A percentile compares a stretch with the other conserved stretches of the same genome.
Evolutionary conservation across 148 eudicot genomes (phyloP).

Genomic region (Persicaria tinctoria): DNA sequence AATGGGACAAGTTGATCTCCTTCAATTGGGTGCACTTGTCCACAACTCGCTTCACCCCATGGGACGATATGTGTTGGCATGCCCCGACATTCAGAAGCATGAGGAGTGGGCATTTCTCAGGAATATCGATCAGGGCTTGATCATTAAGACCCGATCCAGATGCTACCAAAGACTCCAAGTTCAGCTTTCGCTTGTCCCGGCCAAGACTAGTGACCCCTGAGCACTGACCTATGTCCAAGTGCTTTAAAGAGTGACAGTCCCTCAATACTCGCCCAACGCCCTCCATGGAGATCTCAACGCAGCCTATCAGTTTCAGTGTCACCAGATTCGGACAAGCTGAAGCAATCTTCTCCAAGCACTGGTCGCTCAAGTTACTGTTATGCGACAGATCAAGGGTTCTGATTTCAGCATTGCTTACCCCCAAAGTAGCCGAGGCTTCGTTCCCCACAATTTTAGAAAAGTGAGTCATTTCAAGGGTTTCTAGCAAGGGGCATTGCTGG

Average conservation of each 20-base stretch:
- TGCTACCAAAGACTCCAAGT: conserved; percentile 32
- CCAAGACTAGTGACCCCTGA: conserved; percentile 32
- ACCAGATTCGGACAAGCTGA: conserved; percentile 33
- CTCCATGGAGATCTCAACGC: no score
- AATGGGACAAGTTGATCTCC: not conserved
- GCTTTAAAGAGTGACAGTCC: conserved; percentile 10
- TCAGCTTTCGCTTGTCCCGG: conserved; percentile 21
- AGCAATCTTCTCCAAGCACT: conserved; percentile 39
- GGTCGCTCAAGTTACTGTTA: conserved; percentile 29
- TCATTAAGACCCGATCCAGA: conserved; percentile 32
- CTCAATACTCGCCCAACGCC: no score
- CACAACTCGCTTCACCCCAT: not conserved
- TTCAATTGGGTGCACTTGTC: not conserved
- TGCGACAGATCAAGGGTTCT: conserved; percentile 27
- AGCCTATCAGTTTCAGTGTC: no score
- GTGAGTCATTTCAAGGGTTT: conserved; percentile 35
- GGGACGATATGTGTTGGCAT: not conserved
- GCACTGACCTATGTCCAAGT: conserved; percentile 38
- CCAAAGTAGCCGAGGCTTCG: conserved; percentile 10
- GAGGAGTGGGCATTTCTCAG: not conserved
- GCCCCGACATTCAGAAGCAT: not conserved
- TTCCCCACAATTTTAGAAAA: conserved; percentile 22
- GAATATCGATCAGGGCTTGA: not conserved
- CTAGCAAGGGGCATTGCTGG: conserved; percentile 35
- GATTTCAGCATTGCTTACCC: conserved; percentile 18